Evolutionary conservation across 345 rosid genomes (phyloP), one percentile per base, ranked within the genome.

Genomic region (Trapa incisa): DNA sequence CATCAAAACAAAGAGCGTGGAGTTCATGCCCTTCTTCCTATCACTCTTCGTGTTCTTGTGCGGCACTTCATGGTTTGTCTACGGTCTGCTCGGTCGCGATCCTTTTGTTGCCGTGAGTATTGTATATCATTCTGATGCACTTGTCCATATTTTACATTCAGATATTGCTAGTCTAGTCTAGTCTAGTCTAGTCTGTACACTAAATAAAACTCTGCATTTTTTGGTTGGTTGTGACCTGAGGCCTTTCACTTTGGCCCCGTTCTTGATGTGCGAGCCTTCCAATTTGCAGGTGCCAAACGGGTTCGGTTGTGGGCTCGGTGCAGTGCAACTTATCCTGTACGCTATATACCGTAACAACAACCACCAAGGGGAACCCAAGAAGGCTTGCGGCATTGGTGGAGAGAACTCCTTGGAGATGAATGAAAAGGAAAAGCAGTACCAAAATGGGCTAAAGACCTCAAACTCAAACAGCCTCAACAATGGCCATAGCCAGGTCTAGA

Each of bases 21-120:
- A 94, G 84, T 94, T 37, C 77, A 91, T 94, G 99, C 96, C 99
- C 42, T 94, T 94, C 77, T 91, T 94, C 77, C 70, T 94, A 71
- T 94, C 99, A 58, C 82, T 94, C 42, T 91, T 91, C 56, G 96
- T 85, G 8, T 94, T 94, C 83, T 75, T 94, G 0, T 94, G 97
- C 38, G 99, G 99, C 73, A 94, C 99, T 62, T 91, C 97, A 3
- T 94, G 97, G 97, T 91, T 94, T 69, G 68, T 94, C 58, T 94
- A 29, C 70, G 99, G 99, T 52, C 83, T 94, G 7, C 86, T 94
- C 47, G 99, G 99, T 42, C 79, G 71, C 41, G 99, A 94, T 71
- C 86, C 86, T 67, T 94, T 94, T 72, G 77, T 94, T 22, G 86
- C 93, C 35, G 97, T 91, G 84, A 84, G 91, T 76, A 50, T 17